A percentile compares a stretch with the other conserved stretches of the same genome.
Conservation (phyloP, 202 grass and related monocot genomes). For the Thinopyrum obtusiflorum region DNA sequence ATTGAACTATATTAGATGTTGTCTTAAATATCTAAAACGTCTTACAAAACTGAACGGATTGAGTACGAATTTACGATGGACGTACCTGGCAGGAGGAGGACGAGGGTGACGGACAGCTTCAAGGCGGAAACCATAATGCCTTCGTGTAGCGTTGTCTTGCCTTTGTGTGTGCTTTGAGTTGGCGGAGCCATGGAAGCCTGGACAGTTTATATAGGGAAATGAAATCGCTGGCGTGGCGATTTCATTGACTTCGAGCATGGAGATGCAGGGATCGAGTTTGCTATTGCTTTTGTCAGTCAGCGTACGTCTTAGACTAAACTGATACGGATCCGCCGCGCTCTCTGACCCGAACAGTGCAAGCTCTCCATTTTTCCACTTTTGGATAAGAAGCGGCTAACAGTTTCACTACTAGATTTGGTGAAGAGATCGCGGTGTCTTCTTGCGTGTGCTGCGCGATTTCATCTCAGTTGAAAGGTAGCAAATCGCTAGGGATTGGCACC, state of each 20-base stretch:
- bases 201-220: no score
- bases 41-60: no score
- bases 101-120: slow-evolving; percentile 11
- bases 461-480: no score
- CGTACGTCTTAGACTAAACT: background rate
- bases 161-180: no score
- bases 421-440: background rate
- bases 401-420: background rate
- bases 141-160: background rate
- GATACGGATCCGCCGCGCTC: background rate
- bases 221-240: background rate
- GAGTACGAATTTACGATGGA: background rate
- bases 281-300: background rate
- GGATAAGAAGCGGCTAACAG: background rate
- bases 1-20: no score
- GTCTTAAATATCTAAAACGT: no score
- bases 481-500: background rate
- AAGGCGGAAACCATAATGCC: background rate
- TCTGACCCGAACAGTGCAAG: background rate
- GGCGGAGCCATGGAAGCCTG: no score
- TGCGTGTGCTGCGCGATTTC: no score
- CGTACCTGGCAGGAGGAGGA: slow-evolving; percentile 23
- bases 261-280: background rate
- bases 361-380: background rate
- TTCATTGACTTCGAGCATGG: background rate